Conservation (phyloP, 305 asterid genomes). For the Ruellia speciosa region DNA sequence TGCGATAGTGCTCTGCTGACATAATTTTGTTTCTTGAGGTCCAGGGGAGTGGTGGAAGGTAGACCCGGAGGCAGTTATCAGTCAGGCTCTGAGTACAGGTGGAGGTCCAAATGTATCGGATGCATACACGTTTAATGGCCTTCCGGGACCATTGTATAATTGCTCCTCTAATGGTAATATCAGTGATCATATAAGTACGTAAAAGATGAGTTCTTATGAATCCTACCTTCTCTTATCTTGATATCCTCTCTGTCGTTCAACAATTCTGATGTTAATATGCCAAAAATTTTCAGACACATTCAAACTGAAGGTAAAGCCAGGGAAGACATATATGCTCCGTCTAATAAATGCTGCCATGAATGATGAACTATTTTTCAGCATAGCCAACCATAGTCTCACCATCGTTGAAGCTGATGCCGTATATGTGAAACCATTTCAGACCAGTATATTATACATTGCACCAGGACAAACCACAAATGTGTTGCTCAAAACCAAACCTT, state of each 20-base stretch:
- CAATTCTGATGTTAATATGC: slow-evolving; percentile 3
- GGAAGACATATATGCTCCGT: slow-evolving; percentile 61
- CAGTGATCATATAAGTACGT: slow-evolving; percentile 3
- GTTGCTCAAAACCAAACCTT: slow-evolving; percentile 41
- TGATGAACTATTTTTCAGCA: slow-evolving; percentile 52
- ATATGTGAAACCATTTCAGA: slow-evolving; percentile 41
- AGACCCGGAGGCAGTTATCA: slow-evolving; percentile 48
- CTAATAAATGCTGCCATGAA: slow-evolving; percentile 64
- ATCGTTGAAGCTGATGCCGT: slow-evolving; percentile 55
- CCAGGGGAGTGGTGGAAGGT: slow-evolving; percentile 67
- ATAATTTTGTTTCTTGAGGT: slow-evolving; percentile 10
- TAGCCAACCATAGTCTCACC: slow-evolving; percentile 48
- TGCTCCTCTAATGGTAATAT: slow-evolving; percentile 48
- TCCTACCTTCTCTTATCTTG: no score
- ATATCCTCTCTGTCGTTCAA: no score
- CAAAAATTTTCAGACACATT: slow-evolving; percentile 37
- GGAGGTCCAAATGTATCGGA: slow-evolving; percentile 52
- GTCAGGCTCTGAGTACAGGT: slow-evolving; percentile 58
- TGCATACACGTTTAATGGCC: slow-evolving; percentile 59
- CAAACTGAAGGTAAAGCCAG: slow-evolving; percentile 55
- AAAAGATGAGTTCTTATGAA: neutral
- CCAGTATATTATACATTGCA: slow-evolving; percentile 34
- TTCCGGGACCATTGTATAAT: slow-evolving; percentile 51
- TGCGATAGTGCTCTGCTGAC: slow-evolving; percentile 4
- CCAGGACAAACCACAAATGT: slow-evolving; percentile 63